Conservation (phyloP, 192 early-diverging fungal species). For the Coemansia sp. region DNA sequence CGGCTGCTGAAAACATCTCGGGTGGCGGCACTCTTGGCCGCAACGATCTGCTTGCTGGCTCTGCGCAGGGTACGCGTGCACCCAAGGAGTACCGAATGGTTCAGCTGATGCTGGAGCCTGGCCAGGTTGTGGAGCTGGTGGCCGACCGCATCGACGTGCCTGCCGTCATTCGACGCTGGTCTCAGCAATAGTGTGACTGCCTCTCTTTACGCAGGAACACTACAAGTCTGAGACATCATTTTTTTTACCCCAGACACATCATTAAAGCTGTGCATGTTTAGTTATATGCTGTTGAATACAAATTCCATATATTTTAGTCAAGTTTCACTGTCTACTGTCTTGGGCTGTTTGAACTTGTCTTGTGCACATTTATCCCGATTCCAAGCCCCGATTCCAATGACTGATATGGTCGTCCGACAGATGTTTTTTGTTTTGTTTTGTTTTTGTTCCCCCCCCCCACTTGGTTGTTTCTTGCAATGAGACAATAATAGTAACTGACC, state of each 20-base stretch:
- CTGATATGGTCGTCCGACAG: neutral
- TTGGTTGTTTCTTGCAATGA: neutral
- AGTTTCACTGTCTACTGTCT: neutral
- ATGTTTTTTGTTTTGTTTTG: neutral
- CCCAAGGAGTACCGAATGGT: slow-evolving; percentile 90
- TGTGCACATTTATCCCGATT: no score
- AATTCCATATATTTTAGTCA: no score
- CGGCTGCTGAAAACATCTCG: neutral
- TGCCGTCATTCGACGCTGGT: slow-evolving; percentile 64
- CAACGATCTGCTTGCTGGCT: slow-evolving; percentile 44
- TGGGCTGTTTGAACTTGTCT: neutral
- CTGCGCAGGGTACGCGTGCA: slow-evolving; percentile 53
- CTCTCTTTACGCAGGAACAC: no score
- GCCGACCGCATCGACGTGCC: slow-evolving; percentile 64
- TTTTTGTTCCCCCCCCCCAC: neutral
- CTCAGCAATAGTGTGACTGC: slow-evolving; percentile 35
- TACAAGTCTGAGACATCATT: neutral
- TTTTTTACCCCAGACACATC: neutral
- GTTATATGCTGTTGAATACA: no score
- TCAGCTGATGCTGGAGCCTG: slow-evolving; percentile 70
- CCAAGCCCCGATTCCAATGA: no score
- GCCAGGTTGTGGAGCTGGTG: slow-evolving; percentile 65
- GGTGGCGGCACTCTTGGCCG: slow-evolving; percentile 20
- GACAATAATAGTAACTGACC: neutral
- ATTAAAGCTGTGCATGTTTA: no score